A percentile compares a stretch with the other conserved stretches of the same genome.
These are phyloP conservation scores for Willaertia magna DNA, from an alignment of 208 protist genomes.

Conservation along the genomic window DNA sequence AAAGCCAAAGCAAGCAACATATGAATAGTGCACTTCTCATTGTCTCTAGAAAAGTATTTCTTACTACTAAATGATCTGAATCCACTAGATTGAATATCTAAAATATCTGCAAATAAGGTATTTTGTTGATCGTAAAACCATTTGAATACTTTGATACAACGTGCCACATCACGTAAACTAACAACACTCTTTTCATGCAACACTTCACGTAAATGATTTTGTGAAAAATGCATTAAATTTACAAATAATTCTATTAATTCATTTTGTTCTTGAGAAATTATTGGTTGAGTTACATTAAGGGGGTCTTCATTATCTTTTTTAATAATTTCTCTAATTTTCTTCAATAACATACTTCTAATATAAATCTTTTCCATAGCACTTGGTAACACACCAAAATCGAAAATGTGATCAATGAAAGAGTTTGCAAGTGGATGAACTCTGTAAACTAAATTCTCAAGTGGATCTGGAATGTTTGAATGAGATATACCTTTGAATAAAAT, in stretches of 20 bases:
- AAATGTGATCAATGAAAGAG: constrained; percentile 38
- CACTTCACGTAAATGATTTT: constrained; percentile 7
- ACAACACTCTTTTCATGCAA: constrained; percentile 5
- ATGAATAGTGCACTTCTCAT: too few relatives aligned
- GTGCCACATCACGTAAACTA: constrained; percentile 18
- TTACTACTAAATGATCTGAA: too few relatives aligned
- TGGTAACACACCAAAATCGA: constrained; percentile 43
- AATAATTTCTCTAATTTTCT: neutral
- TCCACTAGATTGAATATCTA: too few relatives aligned
- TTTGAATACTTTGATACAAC: neutral
- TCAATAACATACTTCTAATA: constrained; percentile 28
- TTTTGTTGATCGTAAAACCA: constrained; percentile 7
- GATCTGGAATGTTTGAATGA: neutral
- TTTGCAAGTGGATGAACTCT: constrained; percentile 47
- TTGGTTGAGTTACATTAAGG: too few relatives aligned
- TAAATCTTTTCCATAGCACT: constrained; percentile 32
- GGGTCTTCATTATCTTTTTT: neutral
- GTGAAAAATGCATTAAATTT: neutral
- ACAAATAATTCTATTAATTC: neutral
- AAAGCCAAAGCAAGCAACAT: neutral
- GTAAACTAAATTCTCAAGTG: constrained; percentile 41
- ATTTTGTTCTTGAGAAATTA: neutral
- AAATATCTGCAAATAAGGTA: too few relatives aligned
- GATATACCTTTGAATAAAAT: neutral
- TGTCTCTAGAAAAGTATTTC: too few relatives aligned